Conservation (phyloP, 2,329 filamentous ascomycete species). For the Cytospora chrysosperma region DNA sequence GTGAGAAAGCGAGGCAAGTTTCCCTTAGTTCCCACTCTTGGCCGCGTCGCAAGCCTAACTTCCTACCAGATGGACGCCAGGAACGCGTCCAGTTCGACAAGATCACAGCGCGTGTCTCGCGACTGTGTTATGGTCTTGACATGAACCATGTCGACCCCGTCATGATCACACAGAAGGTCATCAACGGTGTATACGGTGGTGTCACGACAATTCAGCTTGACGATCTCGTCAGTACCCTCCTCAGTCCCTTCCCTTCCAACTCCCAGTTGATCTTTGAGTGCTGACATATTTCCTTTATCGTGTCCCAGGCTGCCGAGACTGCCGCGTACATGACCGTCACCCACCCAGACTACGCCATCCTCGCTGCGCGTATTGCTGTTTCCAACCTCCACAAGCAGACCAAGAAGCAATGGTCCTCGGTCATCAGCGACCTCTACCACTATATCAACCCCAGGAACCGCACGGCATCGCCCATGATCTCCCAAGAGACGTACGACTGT, state of each 20-base stretch:
- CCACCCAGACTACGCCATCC: slow-evolving; percentile 97
- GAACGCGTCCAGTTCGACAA: slow-evolving; percentile 99
- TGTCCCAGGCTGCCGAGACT: slow-evolving; percentile 84
- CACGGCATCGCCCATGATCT: slow-evolving; percentile 88
- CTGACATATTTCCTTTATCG: slow-evolving; percentile 9
- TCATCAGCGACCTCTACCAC: slow-evolving; percentile 89
- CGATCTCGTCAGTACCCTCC: slow-evolving; percentile 71
- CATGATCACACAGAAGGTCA: slow-evolving; percentile 98
- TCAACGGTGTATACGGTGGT: slow-evolving; percentile 97
- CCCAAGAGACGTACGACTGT: slow-evolving; percentile 82
- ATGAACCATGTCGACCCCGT: slow-evolving; percentile 93
- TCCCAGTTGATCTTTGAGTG: not conserved
- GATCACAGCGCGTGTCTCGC: slow-evolving; percentile 97
- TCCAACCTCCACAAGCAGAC: slow-evolving; percentile 99
- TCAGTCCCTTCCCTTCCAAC: not conserved
- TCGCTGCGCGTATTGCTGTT: slow-evolving; percentile 95
- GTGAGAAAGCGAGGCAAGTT: slow-evolving; percentile 62
- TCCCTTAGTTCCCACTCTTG: not conserved
- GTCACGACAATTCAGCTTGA: slow-evolving; percentile 96
- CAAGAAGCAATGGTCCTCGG: slow-evolving; percentile 99
- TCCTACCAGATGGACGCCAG: slow-evolving; percentile 83
- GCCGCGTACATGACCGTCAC: slow-evolving; percentile 99
- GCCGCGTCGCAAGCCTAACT: not conserved
- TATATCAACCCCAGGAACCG: slow-evolving; percentile 95
- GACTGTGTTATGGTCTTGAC: slow-evolving; percentile 96